Evolutionary conservation across 345 rosid genomes (phyloP).

Genomic region (Erysimum cheiranthoides): DNA sequence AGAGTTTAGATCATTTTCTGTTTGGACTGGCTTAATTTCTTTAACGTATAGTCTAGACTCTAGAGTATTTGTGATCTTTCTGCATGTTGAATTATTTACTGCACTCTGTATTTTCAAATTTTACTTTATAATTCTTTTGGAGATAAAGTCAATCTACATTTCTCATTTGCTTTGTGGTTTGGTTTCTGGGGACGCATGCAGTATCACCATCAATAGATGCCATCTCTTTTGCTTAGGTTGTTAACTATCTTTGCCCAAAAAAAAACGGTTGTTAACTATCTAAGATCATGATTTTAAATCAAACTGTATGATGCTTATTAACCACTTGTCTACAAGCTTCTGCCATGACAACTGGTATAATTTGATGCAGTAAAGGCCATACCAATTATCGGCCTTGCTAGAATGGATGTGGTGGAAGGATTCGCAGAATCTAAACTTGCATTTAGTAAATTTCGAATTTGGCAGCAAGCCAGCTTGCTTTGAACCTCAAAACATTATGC

Average conservation of each 20-base stretch:
- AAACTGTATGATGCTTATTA: neutral
- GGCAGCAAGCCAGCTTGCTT: constrained; percentile 28
- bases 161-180: constrained; percentile 8
- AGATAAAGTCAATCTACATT: constrained; percentile 1
- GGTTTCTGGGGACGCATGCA: neutral
- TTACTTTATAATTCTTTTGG: neutral
- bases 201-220: constrained; percentile 10
- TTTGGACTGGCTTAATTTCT: neutral
- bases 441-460: neutral
- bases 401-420: constrained; percentile 6
- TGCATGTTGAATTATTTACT: constrained; percentile 5
- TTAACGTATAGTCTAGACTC: neutral
- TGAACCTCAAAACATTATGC: constrained; percentile 16
- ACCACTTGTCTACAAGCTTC: constrained; percentile 19
- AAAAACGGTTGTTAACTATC: neutral
- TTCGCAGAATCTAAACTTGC: constrained; percentile 1
- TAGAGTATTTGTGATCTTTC: neutral
- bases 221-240: constrained; percentile 3
- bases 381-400: constrained; percentile 12
- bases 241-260: too few relatives aligned
- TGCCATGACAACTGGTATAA: constrained; percentile 1
- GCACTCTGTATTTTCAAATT: neutral
- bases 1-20: constrained; percentile 4
- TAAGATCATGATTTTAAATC: neutral
- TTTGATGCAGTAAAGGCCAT: constrained; percentile 11